phyloP scores from a whole-genome alignment of 2,329 filamentous ascomycete species.

The Stachybotrys elegans region DNA sequence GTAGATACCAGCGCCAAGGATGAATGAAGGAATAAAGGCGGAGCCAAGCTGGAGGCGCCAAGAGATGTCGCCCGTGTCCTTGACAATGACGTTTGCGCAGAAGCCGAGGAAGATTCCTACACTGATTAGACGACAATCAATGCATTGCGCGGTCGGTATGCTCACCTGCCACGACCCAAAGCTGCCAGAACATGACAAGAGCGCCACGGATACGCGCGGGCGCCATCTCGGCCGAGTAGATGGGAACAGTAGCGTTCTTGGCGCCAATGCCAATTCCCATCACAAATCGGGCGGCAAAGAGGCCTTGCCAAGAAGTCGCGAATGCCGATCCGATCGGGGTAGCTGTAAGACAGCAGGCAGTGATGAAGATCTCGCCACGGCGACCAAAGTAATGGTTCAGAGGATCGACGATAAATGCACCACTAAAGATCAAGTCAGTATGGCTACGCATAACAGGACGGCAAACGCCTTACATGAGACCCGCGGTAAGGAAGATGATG shows the following conservation, averaged over 20 bases:
- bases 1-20: slow-evolving; percentile 52
- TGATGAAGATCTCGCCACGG: slow-evolving; percentile 61
- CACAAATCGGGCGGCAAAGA: slow-evolving; percentile 58
- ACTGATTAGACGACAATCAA: slow-evolving; percentile 24
- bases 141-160: slow-evolving; percentile 5
- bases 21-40: slow-evolving; percentile 48
- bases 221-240: slow-evolving; percentile 66
- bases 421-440: slow-evolving; percentile 7
- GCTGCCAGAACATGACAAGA: slow-evolving; percentile 69
- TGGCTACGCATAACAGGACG: neutral
- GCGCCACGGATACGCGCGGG: slow-evolving; percentile 62
- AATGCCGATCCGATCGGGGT: slow-evolving; percentile 41
- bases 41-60: slow-evolving; percentile 62
- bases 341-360: slow-evolving; percentile 31
- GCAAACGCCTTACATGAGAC: slow-evolving; percentile 46
- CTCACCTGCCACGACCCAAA: slow-evolving; percentile 1
- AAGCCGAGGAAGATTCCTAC: slow-evolving; percentile 44
- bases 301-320: slow-evolving; percentile 56
- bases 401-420: slow-evolving; percentile 32
- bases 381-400: slow-evolving; percentile 59
- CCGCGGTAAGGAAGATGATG: slow-evolving; percentile 37
- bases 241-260: slow-evolving; percentile 57
- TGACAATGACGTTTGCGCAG: slow-evolving; percentile 47
- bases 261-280: slow-evolving; percentile 63
- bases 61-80: slow-evolving; percentile 44